These are phyloP conservation scores for Globisporangium cystogenes DNA, from an alignment of 352 stramenopile genomes.

Conservation along the genomic window DNA sequence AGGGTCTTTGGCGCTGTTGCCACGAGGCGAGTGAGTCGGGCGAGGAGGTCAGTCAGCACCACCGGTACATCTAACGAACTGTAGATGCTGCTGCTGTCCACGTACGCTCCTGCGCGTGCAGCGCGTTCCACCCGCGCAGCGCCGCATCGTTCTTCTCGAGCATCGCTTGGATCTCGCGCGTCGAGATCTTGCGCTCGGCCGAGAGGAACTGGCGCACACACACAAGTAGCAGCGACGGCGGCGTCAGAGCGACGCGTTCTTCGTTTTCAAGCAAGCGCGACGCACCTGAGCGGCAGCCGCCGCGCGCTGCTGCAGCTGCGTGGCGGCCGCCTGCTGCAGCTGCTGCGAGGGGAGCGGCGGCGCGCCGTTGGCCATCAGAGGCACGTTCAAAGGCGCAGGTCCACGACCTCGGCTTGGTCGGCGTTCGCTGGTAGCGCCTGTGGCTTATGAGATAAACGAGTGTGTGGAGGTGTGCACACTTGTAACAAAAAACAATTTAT, in stretches of 20 bases:
- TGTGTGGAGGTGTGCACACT: no score
- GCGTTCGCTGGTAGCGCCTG: no score
- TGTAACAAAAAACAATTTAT: no score
- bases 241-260: no score
- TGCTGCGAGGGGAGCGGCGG: neutral
- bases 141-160: slow-evolving; percentile 84
- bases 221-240: no score
- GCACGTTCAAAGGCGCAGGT: no score
- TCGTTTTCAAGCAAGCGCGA: no score
- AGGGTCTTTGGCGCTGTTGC: slow-evolving; percentile 40
- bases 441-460: no score
- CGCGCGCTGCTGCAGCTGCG: slow-evolving; percentile 48
- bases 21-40: no score
- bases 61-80: no score
- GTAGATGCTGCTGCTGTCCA: neutral
- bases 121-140: slow-evolving; percentile 62
- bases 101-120: slow-evolving; percentile 75
- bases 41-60: neutral
- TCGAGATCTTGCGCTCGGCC: slow-evolving; percentile 46
- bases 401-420: no score
- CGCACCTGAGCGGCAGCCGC: slow-evolving; percentile 47
- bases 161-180: slow-evolving; percentile 71
- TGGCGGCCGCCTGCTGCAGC: slow-evolving; percentile 7
- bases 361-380: neutral
- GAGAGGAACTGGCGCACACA: slow-evolving; percentile 22